These are phyloP conservation scores for Aeschynomene evenia DNA, from an alignment of 306 rosid genomes.

Conservation along the genomic window DNA sequence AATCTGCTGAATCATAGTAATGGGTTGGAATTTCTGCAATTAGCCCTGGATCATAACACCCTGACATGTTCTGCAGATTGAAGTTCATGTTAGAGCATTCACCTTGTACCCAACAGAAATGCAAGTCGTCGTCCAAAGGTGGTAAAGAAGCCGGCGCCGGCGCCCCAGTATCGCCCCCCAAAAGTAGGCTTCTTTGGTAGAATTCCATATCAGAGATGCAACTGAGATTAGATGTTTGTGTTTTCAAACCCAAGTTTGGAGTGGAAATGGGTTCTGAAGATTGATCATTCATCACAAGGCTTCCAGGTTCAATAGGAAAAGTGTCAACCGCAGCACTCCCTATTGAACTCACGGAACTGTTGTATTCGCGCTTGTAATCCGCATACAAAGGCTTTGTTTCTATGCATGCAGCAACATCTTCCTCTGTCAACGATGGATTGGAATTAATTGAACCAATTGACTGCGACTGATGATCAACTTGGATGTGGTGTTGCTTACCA, in stretches of 20 bases:
- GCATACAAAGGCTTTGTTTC: slow-evolving; percentile 50
- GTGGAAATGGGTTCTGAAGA: slow-evolving; percentile 48
- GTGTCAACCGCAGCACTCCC: slow-evolving; percentile 42
- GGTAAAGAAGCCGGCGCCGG: slow-evolving; percentile 39
- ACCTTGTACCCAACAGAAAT: slow-evolving; percentile 48
- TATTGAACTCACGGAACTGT: slow-evolving; percentile 42
- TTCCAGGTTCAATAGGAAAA: slow-evolving; percentile 49
- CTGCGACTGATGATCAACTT: slow-evolving; percentile 46
- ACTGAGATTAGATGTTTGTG: slow-evolving; percentile 49
- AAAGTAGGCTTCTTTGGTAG: slow-evolving; percentile 46
- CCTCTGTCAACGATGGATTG: slow-evolving; percentile 36
- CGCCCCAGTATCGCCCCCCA: slow-evolving; percentile 58
- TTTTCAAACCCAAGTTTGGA: slow-evolving; percentile 43
- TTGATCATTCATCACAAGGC: slow-evolving; percentile 43
- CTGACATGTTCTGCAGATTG: slow-evolving; percentile 51
- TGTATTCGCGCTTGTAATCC: slow-evolving; percentile 42
- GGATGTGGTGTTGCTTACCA: slow-evolving; percentile 41
- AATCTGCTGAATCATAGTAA: slow-evolving; percentile 67
- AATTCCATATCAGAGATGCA: slow-evolving; percentile 53
- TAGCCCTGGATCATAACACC: slow-evolving; percentile 57
- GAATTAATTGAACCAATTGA: slow-evolving; percentile 57
- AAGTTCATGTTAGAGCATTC: slow-evolving; percentile 53
- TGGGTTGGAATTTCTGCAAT: slow-evolving; percentile 54
- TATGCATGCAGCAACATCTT: slow-evolving; percentile 39
- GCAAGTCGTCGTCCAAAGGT: slow-evolving; percentile 63